These are phyloP conservation scores for Jackrogersella multiformis DNA, from an alignment of 495 filamentous ascomycete genomes.

Conservation along the genomic window DNA sequence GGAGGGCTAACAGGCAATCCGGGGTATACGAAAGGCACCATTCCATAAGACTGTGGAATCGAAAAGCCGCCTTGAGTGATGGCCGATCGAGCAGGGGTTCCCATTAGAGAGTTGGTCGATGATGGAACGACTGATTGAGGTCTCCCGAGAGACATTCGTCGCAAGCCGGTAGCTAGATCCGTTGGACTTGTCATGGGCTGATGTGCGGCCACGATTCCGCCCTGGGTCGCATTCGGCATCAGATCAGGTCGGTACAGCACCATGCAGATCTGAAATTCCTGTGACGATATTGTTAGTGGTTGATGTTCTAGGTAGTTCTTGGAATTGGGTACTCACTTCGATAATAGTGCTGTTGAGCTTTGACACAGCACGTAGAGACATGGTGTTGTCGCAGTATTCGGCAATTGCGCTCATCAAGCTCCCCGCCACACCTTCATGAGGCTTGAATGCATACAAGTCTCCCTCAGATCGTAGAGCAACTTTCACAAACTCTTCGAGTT, in stretches of 20 bases:
- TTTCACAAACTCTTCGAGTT: conserved; percentile 57
- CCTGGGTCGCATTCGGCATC: background rate
- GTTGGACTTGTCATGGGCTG: conserved; percentile 15
- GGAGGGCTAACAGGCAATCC: conserved; percentile 38
- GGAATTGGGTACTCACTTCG: conserved; percentile 53
- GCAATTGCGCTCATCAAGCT: conserved; percentile 53
- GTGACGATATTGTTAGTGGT: conserved; percentile 12
- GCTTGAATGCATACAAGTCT: conserved; percentile 62
- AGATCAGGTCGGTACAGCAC: conserved; percentile 40
- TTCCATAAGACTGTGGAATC: conserved; percentile 42
- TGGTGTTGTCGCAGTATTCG: conserved; percentile 65
- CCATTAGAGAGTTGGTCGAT: conserved; percentile 41
- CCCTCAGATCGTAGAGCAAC: conserved; percentile 62
- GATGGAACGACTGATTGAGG: conserved; percentile 29
- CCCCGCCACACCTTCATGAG: conserved; percentile 45
- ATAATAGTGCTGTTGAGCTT: conserved; percentile 58
- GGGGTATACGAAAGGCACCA: conserved; percentile 52
- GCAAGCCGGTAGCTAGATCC: conserved; percentile 35
- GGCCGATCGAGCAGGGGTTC: conserved; percentile 52
- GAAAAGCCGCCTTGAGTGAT: conserved; percentile 19
- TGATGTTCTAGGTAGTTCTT: background rate
- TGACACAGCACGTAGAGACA: conserved; percentile 47
- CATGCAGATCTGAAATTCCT: conserved; percentile 45
- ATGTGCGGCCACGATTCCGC: conserved; percentile 1
- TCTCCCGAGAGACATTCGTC: conserved; percentile 41